Percentiles rank a stretch among this genome's conserved stretches.
Conservation (phyloP, 2,329 filamentous ascomycete species). For the Acephala macrosclerotiorum region DNA sequence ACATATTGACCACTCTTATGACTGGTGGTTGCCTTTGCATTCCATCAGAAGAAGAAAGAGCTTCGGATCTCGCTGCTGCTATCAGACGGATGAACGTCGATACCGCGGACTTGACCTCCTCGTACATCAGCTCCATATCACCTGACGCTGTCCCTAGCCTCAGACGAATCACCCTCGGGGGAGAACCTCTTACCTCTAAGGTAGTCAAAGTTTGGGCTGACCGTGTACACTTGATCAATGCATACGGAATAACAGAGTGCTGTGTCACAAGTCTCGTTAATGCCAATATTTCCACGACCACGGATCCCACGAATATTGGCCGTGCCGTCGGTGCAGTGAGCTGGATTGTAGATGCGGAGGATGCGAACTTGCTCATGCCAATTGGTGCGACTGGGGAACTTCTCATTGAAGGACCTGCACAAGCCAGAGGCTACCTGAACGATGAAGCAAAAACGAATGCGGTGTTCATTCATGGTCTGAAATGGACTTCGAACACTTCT, state of each 20-base stretch:
- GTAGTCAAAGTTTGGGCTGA: background rate
- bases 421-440: constrained; percentile 66
- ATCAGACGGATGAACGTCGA: constrained; percentile 1
- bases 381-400: constrained; percentile 35
- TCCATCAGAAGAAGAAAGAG: constrained; percentile 32
- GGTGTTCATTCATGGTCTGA: constrained; percentile 62
- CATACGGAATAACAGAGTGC: constrained; percentile 12
- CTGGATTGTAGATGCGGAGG: constrained; percentile 47
- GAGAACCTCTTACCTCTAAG: background rate
- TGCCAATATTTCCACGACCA: background rate
- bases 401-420: constrained; percentile 54
- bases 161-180: background rate
- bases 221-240: background rate
- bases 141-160: background rate
- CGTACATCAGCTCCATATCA: background rate
- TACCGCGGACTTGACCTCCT: background rate
- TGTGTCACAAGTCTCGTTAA: background rate
- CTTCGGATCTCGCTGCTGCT: too few species aligned
- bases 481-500: constrained; percentile 52
- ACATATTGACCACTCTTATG: background rate
- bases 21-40: constrained; percentile 34
- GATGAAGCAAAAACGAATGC: constrained; percentile 63
- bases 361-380: constrained; percentile 28
- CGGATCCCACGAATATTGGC: constrained; percentile 10
- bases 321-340: constrained; percentile 16